phyloP scores from a whole-genome alignment of 225 moss, liverwort and hornwort genomes.

The Marchantia polymorpha region DNA sequence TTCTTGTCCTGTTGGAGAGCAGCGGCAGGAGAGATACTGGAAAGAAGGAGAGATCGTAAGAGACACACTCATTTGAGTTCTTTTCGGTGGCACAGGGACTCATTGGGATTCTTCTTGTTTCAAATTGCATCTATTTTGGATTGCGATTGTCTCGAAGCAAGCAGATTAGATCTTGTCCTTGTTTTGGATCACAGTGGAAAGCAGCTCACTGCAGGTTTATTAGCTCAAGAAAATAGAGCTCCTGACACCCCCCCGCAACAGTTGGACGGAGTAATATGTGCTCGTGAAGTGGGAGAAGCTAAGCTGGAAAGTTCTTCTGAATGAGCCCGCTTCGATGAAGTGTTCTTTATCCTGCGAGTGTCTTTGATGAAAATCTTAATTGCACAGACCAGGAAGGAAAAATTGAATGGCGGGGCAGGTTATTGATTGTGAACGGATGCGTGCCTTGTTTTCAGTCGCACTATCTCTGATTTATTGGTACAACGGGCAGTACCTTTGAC shows the following conservation, averaged over 20 bases:
- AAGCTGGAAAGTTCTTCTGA: not conserved
- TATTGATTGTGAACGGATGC: not conserved
- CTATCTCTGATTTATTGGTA: too few relatives aligned
- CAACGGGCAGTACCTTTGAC: too few relatives aligned
- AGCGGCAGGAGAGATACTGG: not conserved
- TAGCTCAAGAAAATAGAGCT: not conserved
- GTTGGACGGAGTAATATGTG: not conserved
- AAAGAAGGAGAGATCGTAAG: constrained; percentile 3
- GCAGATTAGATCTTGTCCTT: too few relatives aligned
- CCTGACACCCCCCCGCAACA: not conserved
- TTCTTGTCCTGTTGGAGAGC: not conserved
- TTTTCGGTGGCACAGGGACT: not conserved
- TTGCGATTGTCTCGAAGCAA: not conserved
- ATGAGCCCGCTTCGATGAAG: too few relatives aligned
- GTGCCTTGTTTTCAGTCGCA: not conserved
- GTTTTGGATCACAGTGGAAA: too few relatives aligned
- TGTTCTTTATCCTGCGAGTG: not conserved
- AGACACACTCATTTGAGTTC: not conserved
- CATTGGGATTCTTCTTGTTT: not conserved
- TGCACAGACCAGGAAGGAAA: not conserved
- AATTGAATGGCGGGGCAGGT: not conserved
- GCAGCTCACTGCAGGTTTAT: too few relatives aligned
- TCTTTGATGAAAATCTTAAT: not conserved
- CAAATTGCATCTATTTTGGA: not conserved
- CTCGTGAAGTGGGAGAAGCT: not conserved